Base-by-base conservation (phyloP, 345 rosid genomes). In the Cardamine resedifolia region DNA sequence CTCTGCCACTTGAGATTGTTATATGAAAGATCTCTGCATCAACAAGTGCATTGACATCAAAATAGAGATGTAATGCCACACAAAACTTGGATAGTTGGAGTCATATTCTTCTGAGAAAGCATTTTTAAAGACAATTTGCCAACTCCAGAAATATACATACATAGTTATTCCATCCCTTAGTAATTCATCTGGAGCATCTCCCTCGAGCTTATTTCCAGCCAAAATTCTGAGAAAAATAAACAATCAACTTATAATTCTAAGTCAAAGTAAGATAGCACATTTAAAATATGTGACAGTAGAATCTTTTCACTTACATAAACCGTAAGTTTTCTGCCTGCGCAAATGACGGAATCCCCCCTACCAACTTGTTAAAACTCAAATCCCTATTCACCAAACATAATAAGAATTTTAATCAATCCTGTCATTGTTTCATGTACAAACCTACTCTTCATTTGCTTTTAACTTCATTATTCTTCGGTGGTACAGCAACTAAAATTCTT, bases 1-100 rank as follows among this genome's bases (percentile, higher is more conserved):
- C 77, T 77, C 79, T 83, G 87, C 78, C 74, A 73, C 24, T 80
- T 62, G 69, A 90, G 87, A 74, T 88, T 83, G 69, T 90, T 90
- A 71, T 85, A 88, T 6, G 97, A 87, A 65, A 90, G 86, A 84
- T 90, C 95, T 28, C 97, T 88, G 88, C 75, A 81, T 50, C 33
- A 64, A 70, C 41, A 76, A 70, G 53, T 6, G 19, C n/a, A 38
- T 30, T 16, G 23, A 53, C 31, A 64, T 64, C 67, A 64, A 56
- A 28, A 64, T 36, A 24, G 57, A 66, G 36, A 59, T 30, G 47
- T 14, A 16, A 30, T n/a, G 61, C 8, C n/a, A 24, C 44, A 75
- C 45, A 61, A 58, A 51, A 67, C 55, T 39, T 67, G 68, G 38
- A 68, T 67, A 67, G 47, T 39, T 67, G 68, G 38, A 68, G 60